Evolutionary conservation across 1,139 yeast species (phyloP), one percentile per base, ranked within the genome.

Genomic region (Hansenula lynferdii): DNA sequence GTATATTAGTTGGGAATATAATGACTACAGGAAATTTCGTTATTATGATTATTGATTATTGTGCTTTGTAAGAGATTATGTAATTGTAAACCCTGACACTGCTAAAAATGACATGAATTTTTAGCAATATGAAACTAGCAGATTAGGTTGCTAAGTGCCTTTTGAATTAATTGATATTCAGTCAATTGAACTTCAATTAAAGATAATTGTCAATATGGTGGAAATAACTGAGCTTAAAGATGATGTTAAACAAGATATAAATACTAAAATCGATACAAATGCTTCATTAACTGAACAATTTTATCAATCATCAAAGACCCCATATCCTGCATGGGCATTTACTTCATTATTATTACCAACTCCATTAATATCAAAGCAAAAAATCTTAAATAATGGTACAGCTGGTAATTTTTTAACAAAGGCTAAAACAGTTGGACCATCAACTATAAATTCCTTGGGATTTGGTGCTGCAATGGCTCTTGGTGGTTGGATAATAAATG

Each of bases 401-500:
- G 28, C 39, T 16, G 25, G 44, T 8, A 36, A 34, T 3, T 23
- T 23, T 10, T 37, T 14, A 22, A 36, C 36, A 20, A 39, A 33
- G 16, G 24, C 32, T 26, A 36, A 35, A 11, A 38, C 50, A 19
- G 53, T 67, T 30, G 69, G 73, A 17, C 83, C 85, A 3, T 60
- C 72, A 1, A 61, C 64, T 16, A 45, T 65, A 23, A 64, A 73
- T 28, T 70, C 75, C 16, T 49, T 70, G 9, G 61, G 80, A 4
- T 87, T 86, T 57, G 90, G 95, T 6, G 65, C 77, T 1, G 82
- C 90, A 24, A 69, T 78, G 48, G 85, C 83, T 2, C 62, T 85
- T 15, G 97, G 97, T 20, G 86, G 90, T 14, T 85, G 77, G 69
- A 82, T 90, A 69, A 75, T 84, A 40, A 69, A 69, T 49, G 97